A percentile compares a stretch with the other conserved stretches of the same genome.
phyloP scores from a whole-genome alignment of 1,284 basidiomycete genomes.

The Pascua guehoae region DNA sequence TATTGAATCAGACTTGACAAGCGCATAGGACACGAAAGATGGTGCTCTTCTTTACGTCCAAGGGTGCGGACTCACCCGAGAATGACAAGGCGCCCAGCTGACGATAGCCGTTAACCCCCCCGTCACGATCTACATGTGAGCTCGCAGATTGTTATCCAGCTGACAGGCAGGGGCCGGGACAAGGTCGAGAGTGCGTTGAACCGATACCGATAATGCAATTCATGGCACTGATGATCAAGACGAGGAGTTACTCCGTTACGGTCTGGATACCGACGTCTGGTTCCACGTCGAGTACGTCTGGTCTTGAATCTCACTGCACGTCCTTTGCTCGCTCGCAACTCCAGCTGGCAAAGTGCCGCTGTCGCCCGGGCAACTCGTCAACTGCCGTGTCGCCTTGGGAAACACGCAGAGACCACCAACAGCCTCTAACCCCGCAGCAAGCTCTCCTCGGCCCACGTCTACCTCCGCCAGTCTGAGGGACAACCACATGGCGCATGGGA shows the following conservation, averaged over 20 bases:
- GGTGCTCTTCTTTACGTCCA: conserved; percentile 59
- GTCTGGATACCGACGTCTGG: conserved; percentile 59
- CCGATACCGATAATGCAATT: neutral
- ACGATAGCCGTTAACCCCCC: conserved; percentile 57
- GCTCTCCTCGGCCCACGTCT: conserved; percentile 89
- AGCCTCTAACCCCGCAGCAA: conserved; percentile 57
- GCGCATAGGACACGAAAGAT: conserved; percentile 34
- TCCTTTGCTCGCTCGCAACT: neutral
- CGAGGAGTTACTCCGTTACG: conserved; percentile 90
- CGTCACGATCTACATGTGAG: conserved; percentile 71
- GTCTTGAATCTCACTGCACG: no score
- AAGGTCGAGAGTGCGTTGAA: conserved; percentile 81
- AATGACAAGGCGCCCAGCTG: neutral
- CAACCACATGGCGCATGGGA: conserved; percentile 72
- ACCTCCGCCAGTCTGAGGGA: conserved; percentile 75
- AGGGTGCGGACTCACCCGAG: conserved; percentile 36
- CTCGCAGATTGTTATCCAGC: neutral
- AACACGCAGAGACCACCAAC: neutral
- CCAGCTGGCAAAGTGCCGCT: neutral
- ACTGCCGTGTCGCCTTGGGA: no score
- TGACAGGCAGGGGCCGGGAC: conserved; percentile 67
- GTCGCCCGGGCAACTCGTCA: neutral
- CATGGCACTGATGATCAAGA: conserved; percentile 54
- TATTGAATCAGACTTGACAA: no score
- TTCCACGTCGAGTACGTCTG: conserved; percentile 55